Base-by-base conservation (phyloP, 169 alveolate genomes). In the Plasmodium reichenowi region DNA sequence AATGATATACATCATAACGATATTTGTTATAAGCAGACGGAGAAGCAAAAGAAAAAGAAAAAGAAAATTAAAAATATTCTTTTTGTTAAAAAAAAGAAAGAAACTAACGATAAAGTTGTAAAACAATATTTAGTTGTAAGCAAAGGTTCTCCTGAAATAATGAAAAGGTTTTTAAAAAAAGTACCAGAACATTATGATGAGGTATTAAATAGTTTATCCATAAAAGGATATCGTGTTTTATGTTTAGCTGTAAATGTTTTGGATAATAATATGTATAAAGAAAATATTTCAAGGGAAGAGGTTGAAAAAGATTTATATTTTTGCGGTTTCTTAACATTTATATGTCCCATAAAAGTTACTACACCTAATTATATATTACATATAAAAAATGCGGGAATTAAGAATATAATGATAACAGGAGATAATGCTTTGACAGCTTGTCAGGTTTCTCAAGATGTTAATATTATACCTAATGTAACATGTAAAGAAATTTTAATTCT, bases 391-490 rank as follows among this genome's bases (percentile, higher is more conserved):
- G 95, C 98, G 6, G 96, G 97, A 56, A 98, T 96, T 73, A 87
- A 94, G 54, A 95, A 97, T 29, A 94, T 97, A 66, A 98, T 99
- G 98, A 98, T 99, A 60, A 98, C 99, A 4, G 99, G 99, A 52
- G 99, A 99, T 95, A 98, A 98, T 93, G 96, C 98, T n/a, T 92
- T 97, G 58, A 98, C 99, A 7, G 99, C 99, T 1, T 97, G 98
- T 48, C 98, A 98, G 80, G 99, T 99, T 13, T 98, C 99, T 6
- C 94, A 91, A 58, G 97, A 96, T 32, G 95, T 95, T 1, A 92
- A 94, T 63, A 87, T 93, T 22, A 64, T 76, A 12, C 85, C 90
- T 8, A 7, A 64, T 8, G 85, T 85, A 24, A 71, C 47, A 26
- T 22, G 6, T 29, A 75, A 74, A 29, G 92, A 88, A 10, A 75